Evolutionary conservation across 2,329 filamentous ascomycete genomes (phyloP), one percentile per base, ranked within the genome.

Genomic region (Alternaria longipes): DNA sequence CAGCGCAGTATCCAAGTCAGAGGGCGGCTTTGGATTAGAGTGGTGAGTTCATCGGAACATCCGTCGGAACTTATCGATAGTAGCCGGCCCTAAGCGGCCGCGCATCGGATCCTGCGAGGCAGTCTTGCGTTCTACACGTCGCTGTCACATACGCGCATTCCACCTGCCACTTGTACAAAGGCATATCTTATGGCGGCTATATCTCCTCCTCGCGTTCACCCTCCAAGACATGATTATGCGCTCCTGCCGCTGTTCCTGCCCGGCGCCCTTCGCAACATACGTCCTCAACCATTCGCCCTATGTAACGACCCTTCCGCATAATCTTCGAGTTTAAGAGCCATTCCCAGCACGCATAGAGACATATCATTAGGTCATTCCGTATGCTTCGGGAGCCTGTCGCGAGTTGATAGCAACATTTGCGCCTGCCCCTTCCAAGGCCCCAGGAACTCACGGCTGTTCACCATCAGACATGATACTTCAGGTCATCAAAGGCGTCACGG

Each of bases 61-160:
- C 45, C 30, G 53, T 60, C 52, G 57, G 56, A 60, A 54, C 44
- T 51, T 56, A 60, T 60, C 44, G 34, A 49, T 50, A 41, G 57
- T 14, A 54, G 56, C 60, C 70, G 69, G 56, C 61, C 60, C 58
- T 65, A 66, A 64, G 61, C 68, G 65, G 60, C 63, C 61, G 58
- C 58, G 64, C 61, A 64, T 60, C 59, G 45, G 38, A 46, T 45
- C 42, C 34, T 42, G 7, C 28, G 3, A 49, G 45, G 18, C 20
- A 8, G 45, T 26, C 18, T 20, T 14, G 28, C 28, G 26, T 50
- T 20, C 46, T 24, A 50, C 46, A 26, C 45, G 34, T 41, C n/a
- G 16, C 36, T 20, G 5, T 8, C 50, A 30, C 22, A 6, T 5
- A 16, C 24, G 16, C 50, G 12, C 8, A 47, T 38, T 14, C 22